Evolutionary conservation across 2,329 filamentous ascomycete genomes (phyloP), one percentile per base, ranked within the genome.

Genomic region (Sporothrix variecibatus): DNA sequence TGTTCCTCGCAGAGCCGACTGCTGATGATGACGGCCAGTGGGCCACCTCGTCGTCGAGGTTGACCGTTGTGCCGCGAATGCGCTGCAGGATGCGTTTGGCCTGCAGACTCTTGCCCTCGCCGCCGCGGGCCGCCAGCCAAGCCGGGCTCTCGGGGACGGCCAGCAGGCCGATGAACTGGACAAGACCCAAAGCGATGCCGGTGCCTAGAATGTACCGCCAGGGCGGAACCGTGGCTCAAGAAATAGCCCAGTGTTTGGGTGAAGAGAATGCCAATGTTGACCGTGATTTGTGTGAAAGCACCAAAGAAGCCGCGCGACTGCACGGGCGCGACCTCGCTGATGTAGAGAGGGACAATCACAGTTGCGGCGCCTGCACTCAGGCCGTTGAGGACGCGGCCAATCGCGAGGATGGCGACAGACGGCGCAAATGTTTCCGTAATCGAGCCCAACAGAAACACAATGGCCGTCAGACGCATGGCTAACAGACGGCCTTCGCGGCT

Each of bases 271-370:
- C 96, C 96, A 31, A 95, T 85, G 79, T 98, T 98, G 85, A 95
- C 95, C 82, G 94, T 95, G 79, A 98, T 91, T 81, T 99, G 95
- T 0, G 96, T 98, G 82, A 97, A 92, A 73, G 89, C 87, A 15
- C 90, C 90, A 80, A 97, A 98, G 76, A 97, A 90, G 5, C 94
- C 95, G 72, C 91, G 89, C 77, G 92, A 88, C 20, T 86, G 84
- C 0, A 90, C 90, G 3, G 95, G 96, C 0, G 95, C 92, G 34
- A 98, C 89, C 82, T 99, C 96, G 64, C 94, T 95, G 78, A 99
- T 94, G 85, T 97, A 99, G 26, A 99, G 89, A 0, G 96, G 96
- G 2, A 97, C 94, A 49, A 98, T 93, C 26, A 99, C 96, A 2
- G 96, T 95, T 1, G 94, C 90, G 2, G 94, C 94, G 28, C 96